Base-by-base conservation (phyloP, 1,284 basidiomycete genomes). In the Tilletia caries region DNA sequence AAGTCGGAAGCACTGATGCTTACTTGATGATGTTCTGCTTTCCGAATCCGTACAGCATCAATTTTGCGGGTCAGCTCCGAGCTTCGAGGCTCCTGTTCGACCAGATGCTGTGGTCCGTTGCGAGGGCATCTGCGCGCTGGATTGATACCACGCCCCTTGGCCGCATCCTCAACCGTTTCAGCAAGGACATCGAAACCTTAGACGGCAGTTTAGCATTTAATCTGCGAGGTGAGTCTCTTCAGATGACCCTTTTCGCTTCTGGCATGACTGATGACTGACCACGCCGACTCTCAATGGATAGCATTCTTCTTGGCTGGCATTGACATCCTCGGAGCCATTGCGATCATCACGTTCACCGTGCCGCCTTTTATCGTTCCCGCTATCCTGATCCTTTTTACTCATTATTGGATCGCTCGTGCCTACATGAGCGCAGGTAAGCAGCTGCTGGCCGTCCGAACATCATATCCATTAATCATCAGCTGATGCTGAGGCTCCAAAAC, bases 141-240 rank as follows among this genome's bases (percentile, higher is more conserved):
- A 75, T 77, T 46, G 80, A 80, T 64, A 68, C 58, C 29, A 76
- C 73, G 3, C 78, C 79, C 20, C 82, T 83, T 2, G 86, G 86
- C 3, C 83, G 86, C 1, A 86, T 87, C 74, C 82, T 87, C 69
- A 87, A 87, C 72, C 82, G 86, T 12, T 82, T 84, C 50, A 76
- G 75, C 64, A 85, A 86, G 71, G 86, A 87, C 70, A 83, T 87
- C 70, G 84, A 85, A 64, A 84, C 85, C 0, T 82, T 87, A 68
- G 87, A 88, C 76, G 84, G 84, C 44, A 84, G 85, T 67, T 76
- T 84, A 0, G 77, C 65, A n/a, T 25, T n/a, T 48, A 74, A 70
- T 58, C 54, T 73, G 34, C 67, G 71, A 10, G 13, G 52, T 54
- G 23, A 54, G 52, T 27, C 3, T 50, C n/a, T n/a, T n/a, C n/a